Percentiles rank a stretch among this genome's conserved stretches.
Conservation (phyloP, 2,329 filamentous ascomycete species). For the Xylaria sp. region DNA sequence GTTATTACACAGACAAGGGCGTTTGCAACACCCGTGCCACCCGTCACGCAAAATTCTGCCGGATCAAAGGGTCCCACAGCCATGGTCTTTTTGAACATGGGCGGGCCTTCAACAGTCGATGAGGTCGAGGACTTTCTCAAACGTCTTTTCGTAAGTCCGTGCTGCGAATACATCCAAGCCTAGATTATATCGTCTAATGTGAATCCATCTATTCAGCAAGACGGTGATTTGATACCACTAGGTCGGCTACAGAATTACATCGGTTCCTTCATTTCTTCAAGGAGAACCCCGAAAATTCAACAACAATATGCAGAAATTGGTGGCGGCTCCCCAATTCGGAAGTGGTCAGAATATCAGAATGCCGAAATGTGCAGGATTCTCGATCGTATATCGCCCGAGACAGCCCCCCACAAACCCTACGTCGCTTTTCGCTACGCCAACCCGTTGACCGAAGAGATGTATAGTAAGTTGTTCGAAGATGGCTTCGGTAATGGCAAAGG, state of each 20-base stretch:
- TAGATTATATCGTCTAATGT: constrained; percentile 24
- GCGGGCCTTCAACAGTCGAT: constrained; percentile 83
- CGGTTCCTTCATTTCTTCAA: constrained; percentile 82
- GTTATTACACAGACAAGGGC: constrained; percentile 48
- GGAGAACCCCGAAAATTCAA: constrained; percentile 93
- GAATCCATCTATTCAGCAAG: constrained; percentile 62
- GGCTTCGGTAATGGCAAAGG: constrained; percentile 89
- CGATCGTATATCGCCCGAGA: constrained; percentile 88
- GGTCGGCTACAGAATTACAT: constrained; percentile 90
- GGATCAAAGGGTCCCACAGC: constrained; percentile 83
- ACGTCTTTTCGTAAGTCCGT: constrained; percentile 78
- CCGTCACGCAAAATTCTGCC: constrained; percentile 78
- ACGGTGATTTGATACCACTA: constrained; percentile 93
- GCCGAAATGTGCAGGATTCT: constrained; percentile 97
- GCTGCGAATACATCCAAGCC: constrained; percentile 1
- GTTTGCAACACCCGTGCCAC: constrained; percentile 70
- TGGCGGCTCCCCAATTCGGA: constrained; percentile 95
- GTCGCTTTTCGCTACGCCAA: constrained; percentile 96
- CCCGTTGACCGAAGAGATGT: constrained; percentile 94
- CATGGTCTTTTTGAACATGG: constrained; percentile 99
- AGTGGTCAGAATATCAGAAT: constrained; percentile 96
- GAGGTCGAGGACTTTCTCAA: constrained; percentile 92
- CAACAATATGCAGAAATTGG: constrained; percentile 96
- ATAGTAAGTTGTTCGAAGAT: constrained; percentile 79
- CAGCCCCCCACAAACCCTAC: constrained; percentile 95